These are phyloP conservation scores for Blumeria graminis DNA, from an alignment of 2,329 filamentous ascomycete species.

Conservation along the genomic window DNA sequence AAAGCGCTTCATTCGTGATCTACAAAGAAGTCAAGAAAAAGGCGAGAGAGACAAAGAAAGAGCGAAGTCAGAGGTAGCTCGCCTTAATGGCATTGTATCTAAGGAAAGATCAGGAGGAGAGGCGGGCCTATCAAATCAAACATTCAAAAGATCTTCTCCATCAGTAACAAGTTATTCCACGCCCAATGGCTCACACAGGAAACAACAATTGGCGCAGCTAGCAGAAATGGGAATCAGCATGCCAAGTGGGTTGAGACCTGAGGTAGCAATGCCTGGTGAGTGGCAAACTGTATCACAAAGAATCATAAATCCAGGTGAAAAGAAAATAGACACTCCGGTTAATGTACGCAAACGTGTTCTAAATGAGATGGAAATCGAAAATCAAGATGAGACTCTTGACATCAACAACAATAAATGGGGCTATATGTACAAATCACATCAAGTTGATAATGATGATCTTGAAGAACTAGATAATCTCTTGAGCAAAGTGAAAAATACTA, in stretches of 20 bases:
- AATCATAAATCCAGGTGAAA: conserved; percentile 18
- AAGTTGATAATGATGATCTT: conserved; percentile 11
- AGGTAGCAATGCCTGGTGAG: conserved; percentile 72
- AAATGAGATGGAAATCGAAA: conserved; percentile 20
- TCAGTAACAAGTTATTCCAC: conserved; percentile 10
- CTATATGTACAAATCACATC: conserved; percentile 15
- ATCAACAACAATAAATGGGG: conserved; percentile 28
- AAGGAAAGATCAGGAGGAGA: conserved; percentile 14
- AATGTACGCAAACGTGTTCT: conserved; percentile 38
- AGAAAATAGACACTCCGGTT: conserved; percentile 22
- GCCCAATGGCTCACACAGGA: conserved; percentile 38
- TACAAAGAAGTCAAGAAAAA: conserved; percentile 65
- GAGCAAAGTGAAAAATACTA: conserved; percentile 11
- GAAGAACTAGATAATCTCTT: conserved; percentile 18
- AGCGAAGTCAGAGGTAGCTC: conserved; percentile 63
- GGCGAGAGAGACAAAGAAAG: conserved; percentile 60
- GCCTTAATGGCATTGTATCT: conserved; percentile 54
- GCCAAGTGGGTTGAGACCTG: conserved; percentile 50
- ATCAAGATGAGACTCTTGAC: conserved; percentile 33
- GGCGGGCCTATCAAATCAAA: conserved; percentile 9
- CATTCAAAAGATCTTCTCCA: conserved; percentile 9
- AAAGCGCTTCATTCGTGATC: conserved; percentile 69
- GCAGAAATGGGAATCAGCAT: conserved; percentile 69
- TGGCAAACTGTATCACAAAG: conserved; percentile 41
- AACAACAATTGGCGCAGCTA: conserved; percentile 67